Evolutionary conservation across 768 basidiomycete genomes (phyloP).

Genomic region (Trametes coccinea): DNA sequence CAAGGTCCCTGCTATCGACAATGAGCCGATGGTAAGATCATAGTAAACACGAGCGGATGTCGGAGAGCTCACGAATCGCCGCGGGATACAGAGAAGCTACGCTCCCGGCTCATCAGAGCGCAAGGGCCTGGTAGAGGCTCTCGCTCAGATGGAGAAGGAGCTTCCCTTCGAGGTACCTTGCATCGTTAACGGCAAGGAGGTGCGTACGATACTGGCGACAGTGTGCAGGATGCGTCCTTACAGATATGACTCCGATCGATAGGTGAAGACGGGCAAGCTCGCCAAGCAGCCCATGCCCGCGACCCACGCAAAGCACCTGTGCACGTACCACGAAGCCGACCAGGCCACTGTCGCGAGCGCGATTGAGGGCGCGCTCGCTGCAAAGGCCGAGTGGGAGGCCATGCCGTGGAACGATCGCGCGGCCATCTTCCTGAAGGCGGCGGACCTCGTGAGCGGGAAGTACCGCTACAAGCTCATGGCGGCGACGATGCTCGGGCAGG

Average conservation of each 20-base stretch:
- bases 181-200: conserved; percentile 86
- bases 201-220: conserved; percentile 28
- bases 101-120: conserved; percentile 80
- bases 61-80: not conserved
- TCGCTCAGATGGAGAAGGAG: conserved; percentile 78
- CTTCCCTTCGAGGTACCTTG: conserved; percentile 93
- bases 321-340: conserved; percentile 88
- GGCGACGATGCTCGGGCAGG: conserved; percentile 97
- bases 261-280: conserved; percentile 82
- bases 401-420: conserved; percentile 97
- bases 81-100: conserved; percentile 62
- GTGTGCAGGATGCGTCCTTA: not conserved
- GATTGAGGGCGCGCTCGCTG: conserved; percentile 84
- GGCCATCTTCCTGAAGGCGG: conserved; percentile 97
- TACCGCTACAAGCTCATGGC: conserved; percentile 95
- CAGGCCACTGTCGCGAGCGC: conserved; percentile 71
- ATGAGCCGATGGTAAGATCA: conserved; percentile 86
- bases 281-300: conserved; percentile 84
- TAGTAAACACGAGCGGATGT: not conserved
- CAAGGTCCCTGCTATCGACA: conserved; percentile 81
- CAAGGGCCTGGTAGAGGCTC: conserved; percentile 63
- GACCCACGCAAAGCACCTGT: conserved; percentile 79
- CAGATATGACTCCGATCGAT: not conserved
- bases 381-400: conserved; percentile 88
- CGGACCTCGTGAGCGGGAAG: conserved; percentile 93